These are phyloP conservation scores for Cyanophora paradoxa DNA, from an alignment of 78 protist species.

Conservation along the genomic window DNA sequence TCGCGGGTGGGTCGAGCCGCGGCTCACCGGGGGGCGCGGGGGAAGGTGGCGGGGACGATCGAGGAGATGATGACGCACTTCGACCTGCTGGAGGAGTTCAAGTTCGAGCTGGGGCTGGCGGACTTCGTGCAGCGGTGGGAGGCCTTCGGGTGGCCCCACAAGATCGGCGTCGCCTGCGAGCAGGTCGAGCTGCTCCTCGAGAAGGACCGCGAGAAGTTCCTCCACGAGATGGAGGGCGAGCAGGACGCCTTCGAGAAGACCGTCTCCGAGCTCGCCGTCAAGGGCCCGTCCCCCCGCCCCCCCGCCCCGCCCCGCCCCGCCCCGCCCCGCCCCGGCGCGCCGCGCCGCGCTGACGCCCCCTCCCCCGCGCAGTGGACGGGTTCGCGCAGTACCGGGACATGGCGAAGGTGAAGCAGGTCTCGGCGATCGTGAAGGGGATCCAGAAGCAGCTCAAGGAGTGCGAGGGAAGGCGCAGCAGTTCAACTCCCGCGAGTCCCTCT, in stretches of 20 bases:
- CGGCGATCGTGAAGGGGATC: constrained; percentile 38
- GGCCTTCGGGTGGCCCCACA: constrained; percentile 22
- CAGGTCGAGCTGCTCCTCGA: constrained; percentile 17
- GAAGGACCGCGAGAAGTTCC: constrained; percentile 32
- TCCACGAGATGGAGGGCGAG: constrained; percentile 1
- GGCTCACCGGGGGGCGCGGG: no score
- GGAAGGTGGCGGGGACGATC: no score
- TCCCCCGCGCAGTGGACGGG: constrained; percentile 3
- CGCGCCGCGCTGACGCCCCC: no score
- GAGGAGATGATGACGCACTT: neutral
- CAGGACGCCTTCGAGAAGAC: constrained; percentile 41
- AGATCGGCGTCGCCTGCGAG: constrained; percentile 16
- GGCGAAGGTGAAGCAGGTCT: constrained; percentile 20
- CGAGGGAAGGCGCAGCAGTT: constrained; percentile 14
- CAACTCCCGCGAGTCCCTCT: constrained; percentile 53
- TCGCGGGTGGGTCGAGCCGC: no score
- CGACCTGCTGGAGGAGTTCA: constrained; percentile 45
- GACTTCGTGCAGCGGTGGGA: constrained; percentile 47
- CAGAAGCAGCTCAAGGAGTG: constrained; percentile 6
- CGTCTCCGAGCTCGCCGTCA: constrained; percentile 19
- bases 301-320: neutral
- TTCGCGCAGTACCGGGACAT: constrained; percentile 37
- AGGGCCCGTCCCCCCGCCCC: constrained; percentile 3
- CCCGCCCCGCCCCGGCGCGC: neutral
- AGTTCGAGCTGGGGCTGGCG: constrained; percentile 18